Conservation (phyloP, 2,329 filamentous ascomycete species). For the Hirsutella minnesotensis region DNA sequence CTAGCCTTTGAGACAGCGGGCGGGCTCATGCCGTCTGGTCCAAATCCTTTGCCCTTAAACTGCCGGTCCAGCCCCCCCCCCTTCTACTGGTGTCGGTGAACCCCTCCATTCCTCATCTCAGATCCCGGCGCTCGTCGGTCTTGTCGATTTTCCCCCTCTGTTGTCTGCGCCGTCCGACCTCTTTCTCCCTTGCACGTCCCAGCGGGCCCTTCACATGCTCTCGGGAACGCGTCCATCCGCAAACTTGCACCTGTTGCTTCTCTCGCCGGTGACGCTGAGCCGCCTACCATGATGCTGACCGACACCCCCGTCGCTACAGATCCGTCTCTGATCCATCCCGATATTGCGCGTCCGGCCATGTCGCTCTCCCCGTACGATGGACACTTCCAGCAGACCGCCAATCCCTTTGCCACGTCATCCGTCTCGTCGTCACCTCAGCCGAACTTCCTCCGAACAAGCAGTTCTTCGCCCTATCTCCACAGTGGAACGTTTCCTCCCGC, state of each 20-base stretch:
- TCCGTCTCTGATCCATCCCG: conserved; percentile 44
- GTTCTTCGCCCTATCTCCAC: conserved; percentile 56
- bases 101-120: too few relatives aligned
- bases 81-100: too few relatives aligned
- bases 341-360: conserved; percentile 37
- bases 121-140: too few relatives aligned
- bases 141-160: background rate
- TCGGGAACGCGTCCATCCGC: background rate
- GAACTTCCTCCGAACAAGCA: conserved; percentile 37
- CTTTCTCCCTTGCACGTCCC: background rate
- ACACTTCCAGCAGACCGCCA: conserved; percentile 32
- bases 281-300: conserved; percentile 16
- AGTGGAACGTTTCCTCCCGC: conserved; percentile 39
- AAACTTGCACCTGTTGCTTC: background rate
- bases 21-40: too few relatives aligned
- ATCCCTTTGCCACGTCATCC: conserved; percentile 47
- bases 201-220: background rate
- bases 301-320: conserved; percentile 30
- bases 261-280: background rate
- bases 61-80: too few relatives aligned
- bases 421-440: conserved; percentile 38
- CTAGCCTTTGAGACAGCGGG: too few relatives aligned
- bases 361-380: conserved; percentile 32
- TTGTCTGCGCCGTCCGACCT: background rate
- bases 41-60: too few relatives aligned